Evolutionary conservation across 73 alveolate genomes (phyloP).

Genomic region (Paramecium sexaurelia): DNA sequence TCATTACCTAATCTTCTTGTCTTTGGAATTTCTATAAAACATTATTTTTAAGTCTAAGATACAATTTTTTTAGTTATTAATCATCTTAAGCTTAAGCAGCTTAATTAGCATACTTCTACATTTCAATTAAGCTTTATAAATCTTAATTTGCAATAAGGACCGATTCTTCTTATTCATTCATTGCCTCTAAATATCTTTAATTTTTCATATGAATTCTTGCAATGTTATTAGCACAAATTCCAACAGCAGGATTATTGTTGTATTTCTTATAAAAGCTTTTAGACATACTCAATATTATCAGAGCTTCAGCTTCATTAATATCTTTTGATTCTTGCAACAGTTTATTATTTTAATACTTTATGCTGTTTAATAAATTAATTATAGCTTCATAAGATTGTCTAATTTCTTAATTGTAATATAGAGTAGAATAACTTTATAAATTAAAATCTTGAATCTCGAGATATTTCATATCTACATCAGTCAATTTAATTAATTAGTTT

Average conservation of each 20-base stretch:
- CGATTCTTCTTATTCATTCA: constrained; percentile 47
- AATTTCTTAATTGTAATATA: neutral
- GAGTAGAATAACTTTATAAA: neutral
- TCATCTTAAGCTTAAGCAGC: neutral
- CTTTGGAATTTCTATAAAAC: neutral
- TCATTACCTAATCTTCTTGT: neutral
- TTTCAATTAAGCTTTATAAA: neutral
- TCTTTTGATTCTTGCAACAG: neutral
- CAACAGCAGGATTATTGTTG: constrained; percentile 11
- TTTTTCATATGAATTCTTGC: constrained; percentile 45
- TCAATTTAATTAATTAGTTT: neutral
- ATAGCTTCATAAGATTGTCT: neutral
- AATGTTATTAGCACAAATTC: constrained; percentile 37
- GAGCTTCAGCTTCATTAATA: constrained; percentile 10
- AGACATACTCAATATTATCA: neutral
- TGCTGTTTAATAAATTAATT: neutral
- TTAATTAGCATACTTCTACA: neutral
- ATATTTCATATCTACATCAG: neutral
- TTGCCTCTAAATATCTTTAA: constrained; percentile 34
- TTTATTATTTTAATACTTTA: neutral
- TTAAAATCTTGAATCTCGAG: neutral
- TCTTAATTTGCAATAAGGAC: neutral
- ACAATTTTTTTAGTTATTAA: neutral
- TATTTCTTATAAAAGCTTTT: neutral
- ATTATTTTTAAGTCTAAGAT: neutral